Base-by-base conservation (phyloP, 1,284 basidiomycete species). In the Xerocomus nothofagi region DNA sequence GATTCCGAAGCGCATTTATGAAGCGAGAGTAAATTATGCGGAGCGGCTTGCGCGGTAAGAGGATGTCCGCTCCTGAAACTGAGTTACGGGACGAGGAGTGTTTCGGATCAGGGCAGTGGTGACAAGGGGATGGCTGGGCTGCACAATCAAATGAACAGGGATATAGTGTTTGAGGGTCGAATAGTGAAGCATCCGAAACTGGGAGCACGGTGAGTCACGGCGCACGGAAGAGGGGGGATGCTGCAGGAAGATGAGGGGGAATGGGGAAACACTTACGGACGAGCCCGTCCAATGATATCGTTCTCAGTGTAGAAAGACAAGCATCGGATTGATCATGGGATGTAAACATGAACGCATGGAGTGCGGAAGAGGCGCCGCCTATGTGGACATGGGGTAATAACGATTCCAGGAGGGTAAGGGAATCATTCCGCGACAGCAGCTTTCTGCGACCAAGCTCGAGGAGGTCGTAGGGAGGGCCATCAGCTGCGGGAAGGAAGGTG, bases 271-370 rank as follows among this genome's bases (percentile, higher is more conserved):
- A 75, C 79, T 69, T 63, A 86, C 84, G 65, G 46, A 66, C 64
- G 43, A 87, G 66, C 7, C 72, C 76, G 39, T 80, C 76, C 26
- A 84, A 53, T 9, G 65, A 57, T 21, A 77, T 56, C 9, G 49
- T 50, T 45, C 44, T 51, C 36, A 81, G 57, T 44, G 64, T 32
- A 67, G 63, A 43, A 51, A 67, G 60, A 50, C 63, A 55, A 62
- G 62, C 51, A 50, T 63, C 57, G 53, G 62, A 54, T 11, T 53
- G 52, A 18, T 73, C 68, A 6, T 61, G 56, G n/a, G 75, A 67
- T 11, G 74, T 71, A 24, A 88, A 63, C 17, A 67, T 65, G 59
- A 86, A 87, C 17, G 80, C 74, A 68, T 84, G 79, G 40, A 88
- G 65, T 6, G 57, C 63, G 26, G 70, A 70, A 6, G 70, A 62